Base-by-base conservation (phyloP, 768 basidiomycete genomes). In the Rhodotorula diobovata region DNA sequence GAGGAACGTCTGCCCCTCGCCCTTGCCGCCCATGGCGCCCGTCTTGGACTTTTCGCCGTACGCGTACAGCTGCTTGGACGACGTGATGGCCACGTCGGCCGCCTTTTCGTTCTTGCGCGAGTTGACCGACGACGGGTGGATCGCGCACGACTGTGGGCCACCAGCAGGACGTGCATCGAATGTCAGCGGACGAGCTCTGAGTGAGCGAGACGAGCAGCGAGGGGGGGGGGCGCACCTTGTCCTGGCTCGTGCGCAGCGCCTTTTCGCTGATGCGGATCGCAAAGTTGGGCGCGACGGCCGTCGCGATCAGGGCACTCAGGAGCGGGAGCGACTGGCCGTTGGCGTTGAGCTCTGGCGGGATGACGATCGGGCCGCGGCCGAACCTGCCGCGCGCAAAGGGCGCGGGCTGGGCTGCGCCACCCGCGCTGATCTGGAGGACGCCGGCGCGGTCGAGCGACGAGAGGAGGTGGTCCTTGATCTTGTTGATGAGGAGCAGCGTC, bases 271-370 rank as follows among this genome's bases (percentile, higher is more conserved):
- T 87, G 62, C 89, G 83, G 63, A 95, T 85, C 7, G 90, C 93
- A 79, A 93, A 95, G 80, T 94, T 93, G 34, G 93, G 93, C 77
- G 94, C 91, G 4, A 86, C 86, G 0, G 91, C 91, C 62, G 90
- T 85, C 18, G 91, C 86, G 77, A 96, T 90, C 63, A 97, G 83
- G 15, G 88, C 91, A 21, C 90, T 87, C 39, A 95, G 81, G 35
- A 96, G 81, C 20, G 93, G 90, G 25, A 87, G 79, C 34, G 88
- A 90, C 61, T 88, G 83, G n/a, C 84, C 84, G 75, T 93, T 90
- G 53, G 80, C 80, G 75, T 91, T 90, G 70, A 93, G 81, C 67
- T 87, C 85, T 8, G 84, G 80, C 12, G 91, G 90, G 28, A 91
- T 85, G 30, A 66, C 54, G 28, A 53, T n/a, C 8, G 55, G 28